Evolutionary conservation across 179 eudicot genomes (phyloP), one percentile per base, ranked within the genome.

Genomic region (Drosera spatulata): DNA sequence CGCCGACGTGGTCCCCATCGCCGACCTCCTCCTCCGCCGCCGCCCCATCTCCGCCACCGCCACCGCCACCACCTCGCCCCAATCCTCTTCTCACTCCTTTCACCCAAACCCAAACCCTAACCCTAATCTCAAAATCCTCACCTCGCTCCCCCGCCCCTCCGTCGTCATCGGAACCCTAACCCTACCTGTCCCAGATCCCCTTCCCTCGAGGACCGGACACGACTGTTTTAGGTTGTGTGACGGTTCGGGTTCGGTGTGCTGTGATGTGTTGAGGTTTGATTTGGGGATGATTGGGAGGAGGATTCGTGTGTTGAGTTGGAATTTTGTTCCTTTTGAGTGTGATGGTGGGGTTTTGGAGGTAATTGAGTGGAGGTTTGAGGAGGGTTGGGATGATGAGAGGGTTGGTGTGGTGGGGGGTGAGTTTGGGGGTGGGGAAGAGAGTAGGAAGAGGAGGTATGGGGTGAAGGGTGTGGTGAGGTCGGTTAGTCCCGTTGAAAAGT

Each of bases 11-110:
- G 50, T 80, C 41, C 53, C 74, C 2, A 60, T 88, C 53, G 64
- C 84, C 61, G 85, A 75, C 50, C 91, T 91, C 63, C 71, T 88
- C 81, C 66, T 69, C 94, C 75, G 96, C 68, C 85, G 38, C 71
- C 83, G 59, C 15, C 46, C 88, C 13, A 54, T 83, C 66, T 69
- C 94, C 75, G 96, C 68, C 85, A 40, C 71, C 83, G 59, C 15
- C 46, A 41, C 57, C 66, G 3, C 3, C 46, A 52, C 4, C 64
- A 11, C 40, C 72, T 45, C 43, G 64, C 6, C 51, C 68, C 49
- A 37, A 50, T 45, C 43, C 41, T 53, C 68, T 46, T 12, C 3
- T 67, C 5, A 46, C 40, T 4, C 68, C 53, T 54, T 41, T 64
- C 53, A 59, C 75, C 72, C 8, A 43, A 69, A 59, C 75, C 72